phyloP scores from a whole-genome alignment of 2,329 filamentous ascomycete species.

The Arachnomyces sp. region DNA sequence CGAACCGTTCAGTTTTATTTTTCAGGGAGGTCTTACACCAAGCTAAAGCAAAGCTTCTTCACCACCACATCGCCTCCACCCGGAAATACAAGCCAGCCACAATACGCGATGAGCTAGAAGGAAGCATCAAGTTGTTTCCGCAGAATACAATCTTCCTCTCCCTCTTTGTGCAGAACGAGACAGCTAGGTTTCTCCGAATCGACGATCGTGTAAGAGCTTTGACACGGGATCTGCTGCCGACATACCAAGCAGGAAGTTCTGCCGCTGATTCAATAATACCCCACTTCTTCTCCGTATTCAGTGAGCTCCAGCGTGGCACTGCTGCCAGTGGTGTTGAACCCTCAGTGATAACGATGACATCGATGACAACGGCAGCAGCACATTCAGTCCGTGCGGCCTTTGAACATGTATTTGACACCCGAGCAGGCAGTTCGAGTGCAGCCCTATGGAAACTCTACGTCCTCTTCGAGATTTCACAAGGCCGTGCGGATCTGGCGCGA shows the following conservation, averaged over 20 bases:
- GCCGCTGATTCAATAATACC: conserved; percentile 34
- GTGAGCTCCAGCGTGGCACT: conserved; percentile 43
- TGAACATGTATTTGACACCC: conserved; percentile 41
- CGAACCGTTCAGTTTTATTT: conserved; percentile 29
- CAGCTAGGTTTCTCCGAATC: conserved; percentile 54
- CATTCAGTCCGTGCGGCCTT: conserved; percentile 51
- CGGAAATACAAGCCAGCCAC: conserved; percentile 61
- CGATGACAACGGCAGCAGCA: conserved; percentile 30
- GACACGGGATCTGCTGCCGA: conserved; percentile 5
- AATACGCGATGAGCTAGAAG: conserved; percentile 54
- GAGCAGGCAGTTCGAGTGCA: conserved; percentile 30
- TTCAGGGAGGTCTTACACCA: conserved; percentile 60
- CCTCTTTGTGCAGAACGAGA: conserved; percentile 65
- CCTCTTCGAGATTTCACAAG: conserved; percentile 39
- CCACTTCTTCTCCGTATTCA: conserved; percentile 49
- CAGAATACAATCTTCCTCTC: conserved; percentile 68
- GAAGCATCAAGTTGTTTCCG: conserved; percentile 60
- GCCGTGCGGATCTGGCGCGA: conserved; percentile 34
- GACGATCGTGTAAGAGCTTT: conserved; percentile 62
- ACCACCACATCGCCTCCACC: conserved; percentile 54
- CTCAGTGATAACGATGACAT: too few relatives aligned
- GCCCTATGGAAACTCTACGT: conserved; percentile 48
- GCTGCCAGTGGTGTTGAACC: conserved; percentile 23
- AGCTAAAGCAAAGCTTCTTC: conserved; percentile 57
- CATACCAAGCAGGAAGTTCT: conserved; percentile 17